A percentile compares a stretch with the other conserved stretches of the same genome.
Evolutionary conservation across 768 basidiomycete species (phyloP).

Genomic region (Termitomyces sp.): DNA sequence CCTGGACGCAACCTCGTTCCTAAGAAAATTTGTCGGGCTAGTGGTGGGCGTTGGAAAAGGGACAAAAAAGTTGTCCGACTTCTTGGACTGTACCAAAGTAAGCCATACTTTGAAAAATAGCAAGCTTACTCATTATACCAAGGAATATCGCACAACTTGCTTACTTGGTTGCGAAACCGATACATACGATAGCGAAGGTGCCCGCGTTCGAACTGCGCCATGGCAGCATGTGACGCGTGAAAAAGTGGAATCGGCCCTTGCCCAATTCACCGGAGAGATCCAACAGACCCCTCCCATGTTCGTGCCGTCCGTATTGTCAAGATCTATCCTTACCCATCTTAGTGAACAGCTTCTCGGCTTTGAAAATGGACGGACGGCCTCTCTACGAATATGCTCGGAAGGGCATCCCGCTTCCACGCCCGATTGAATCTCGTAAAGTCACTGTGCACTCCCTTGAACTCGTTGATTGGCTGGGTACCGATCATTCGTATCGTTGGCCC

Average conservation of each 20-base stretch:
- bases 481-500: conserved; percentile 80
- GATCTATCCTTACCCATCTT: background rate
- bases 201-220: conserved; percentile 67
- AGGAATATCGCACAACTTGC: conserved; percentile 93
- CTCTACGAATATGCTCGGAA: conserved; percentile 93
- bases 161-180: conserved; percentile 94
- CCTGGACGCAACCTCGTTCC: background rate
- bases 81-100: conserved; percentile 89
- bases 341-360: conserved; percentile 79
- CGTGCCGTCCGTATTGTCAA: conserved; percentile 15
- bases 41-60: conserved; percentile 88
- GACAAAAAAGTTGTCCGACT: conserved; percentile 80
- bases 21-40: conserved; percentile 22
- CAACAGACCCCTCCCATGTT: conserved; percentile 91
- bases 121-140: background rate
- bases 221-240: conserved; percentile 84
- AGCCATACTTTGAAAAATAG: background rate
- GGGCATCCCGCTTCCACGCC: conserved; percentile 86
- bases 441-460: conserved; percentile 80
- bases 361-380: conserved; percentile 97
- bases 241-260: conserved; percentile 61
- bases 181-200: conserved; percentile 88
- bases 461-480: conserved; percentile 66
- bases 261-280: conserved; percentile 81
- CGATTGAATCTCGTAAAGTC: conserved; percentile 84